phyloP scores from a whole-genome alignment of 202 grass and related monocot species.

The Setaria italica region DNA sequence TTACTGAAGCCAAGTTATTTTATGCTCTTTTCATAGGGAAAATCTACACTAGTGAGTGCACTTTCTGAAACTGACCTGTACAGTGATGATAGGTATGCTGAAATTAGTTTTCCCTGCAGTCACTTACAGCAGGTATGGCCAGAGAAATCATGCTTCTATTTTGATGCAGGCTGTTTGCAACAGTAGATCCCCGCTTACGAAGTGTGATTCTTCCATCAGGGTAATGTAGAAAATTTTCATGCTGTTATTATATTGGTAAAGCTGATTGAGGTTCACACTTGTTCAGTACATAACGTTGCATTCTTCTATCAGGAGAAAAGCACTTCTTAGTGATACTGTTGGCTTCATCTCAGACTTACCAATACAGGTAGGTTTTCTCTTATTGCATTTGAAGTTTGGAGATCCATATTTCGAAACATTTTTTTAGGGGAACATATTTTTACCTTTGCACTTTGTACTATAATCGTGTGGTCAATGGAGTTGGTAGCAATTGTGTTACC shows the following conservation, averaged over 20 bases:
- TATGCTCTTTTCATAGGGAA: conserved; percentile 67
- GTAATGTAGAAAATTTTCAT: conserved; percentile 52
- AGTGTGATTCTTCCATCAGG: conserved; percentile 98
- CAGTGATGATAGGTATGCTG: conserved; percentile 84
- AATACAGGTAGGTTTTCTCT: conserved; percentile 72
- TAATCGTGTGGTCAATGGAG: not conserved
- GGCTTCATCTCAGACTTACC: conserved; percentile 99
- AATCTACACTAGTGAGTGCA: conserved; percentile 93
- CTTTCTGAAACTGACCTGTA: conserved; percentile 86
- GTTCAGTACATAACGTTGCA: conserved; percentile 34
- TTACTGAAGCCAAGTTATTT: conserved; percentile 11
- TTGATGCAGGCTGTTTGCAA: conserved; percentile 85
- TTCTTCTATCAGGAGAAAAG: conserved; percentile 70
- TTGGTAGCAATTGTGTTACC: not conserved
- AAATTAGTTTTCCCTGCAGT: conserved; percentile 35
- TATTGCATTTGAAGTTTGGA: conserved; percentile 33
- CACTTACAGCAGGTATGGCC: conserved; percentile 4
- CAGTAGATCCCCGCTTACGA: conserved; percentile 91
- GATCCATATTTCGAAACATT: conserved; percentile 8
- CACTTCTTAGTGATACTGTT: conserved; percentile 91
- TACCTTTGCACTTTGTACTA: conserved; percentile 15
- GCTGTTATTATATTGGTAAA: conserved; percentile 34
- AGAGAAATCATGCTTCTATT: conserved; percentile 47
- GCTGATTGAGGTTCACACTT: conserved; percentile 18
- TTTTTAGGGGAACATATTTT: not conserved